These are phyloP conservation scores for Nitzschia inconspicua DNA, from an alignment of 108 stramenopile genomes.

Conservation along the genomic window DNA sequence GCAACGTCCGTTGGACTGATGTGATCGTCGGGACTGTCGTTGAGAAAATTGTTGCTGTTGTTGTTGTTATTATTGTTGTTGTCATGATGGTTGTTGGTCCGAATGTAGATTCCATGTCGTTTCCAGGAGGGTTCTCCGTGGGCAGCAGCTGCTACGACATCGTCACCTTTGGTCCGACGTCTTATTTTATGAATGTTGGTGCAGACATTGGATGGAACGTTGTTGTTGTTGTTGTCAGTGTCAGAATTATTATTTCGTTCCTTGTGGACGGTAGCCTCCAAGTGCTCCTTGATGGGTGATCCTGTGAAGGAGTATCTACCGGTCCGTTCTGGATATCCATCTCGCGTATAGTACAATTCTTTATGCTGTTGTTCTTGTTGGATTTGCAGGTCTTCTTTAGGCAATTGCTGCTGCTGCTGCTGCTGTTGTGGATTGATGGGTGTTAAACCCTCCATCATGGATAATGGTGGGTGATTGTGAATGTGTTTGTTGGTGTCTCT, in stretches of 20 bases:
- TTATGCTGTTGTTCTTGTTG: background rate
- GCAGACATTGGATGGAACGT: background rate
- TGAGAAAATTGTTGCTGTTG: background rate
- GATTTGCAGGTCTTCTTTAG: too few species aligned
- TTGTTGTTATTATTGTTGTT: background rate
- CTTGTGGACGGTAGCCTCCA: background rate
- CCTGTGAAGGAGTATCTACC: conserved; percentile 40
- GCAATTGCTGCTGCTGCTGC: too few species aligned
- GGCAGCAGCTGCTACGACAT: conserved; percentile 27
- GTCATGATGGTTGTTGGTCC: background rate
- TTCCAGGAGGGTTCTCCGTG: conserved; percentile 9
- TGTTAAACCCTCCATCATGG: too few species aligned
- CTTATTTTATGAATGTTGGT: conserved; percentile 40
- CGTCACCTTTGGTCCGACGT: conserved; percentile 32
- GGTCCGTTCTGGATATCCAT: conserved; percentile 31
- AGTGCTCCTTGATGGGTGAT: conserved; percentile 33
- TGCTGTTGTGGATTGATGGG: too few species aligned
- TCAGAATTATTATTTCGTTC: background rate
- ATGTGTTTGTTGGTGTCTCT: conserved; percentile 10
- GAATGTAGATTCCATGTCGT: conserved; percentile 6
- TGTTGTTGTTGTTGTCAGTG: background rate
- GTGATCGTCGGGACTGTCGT: conserved; percentile 10
- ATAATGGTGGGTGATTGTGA: too few species aligned
- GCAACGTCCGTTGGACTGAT: conserved; percentile 60
- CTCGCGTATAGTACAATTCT: background rate